Base-by-base conservation (phyloP, 2,329 filamentous ascomycete genomes). In the Verticillium alfalfae region DNA sequence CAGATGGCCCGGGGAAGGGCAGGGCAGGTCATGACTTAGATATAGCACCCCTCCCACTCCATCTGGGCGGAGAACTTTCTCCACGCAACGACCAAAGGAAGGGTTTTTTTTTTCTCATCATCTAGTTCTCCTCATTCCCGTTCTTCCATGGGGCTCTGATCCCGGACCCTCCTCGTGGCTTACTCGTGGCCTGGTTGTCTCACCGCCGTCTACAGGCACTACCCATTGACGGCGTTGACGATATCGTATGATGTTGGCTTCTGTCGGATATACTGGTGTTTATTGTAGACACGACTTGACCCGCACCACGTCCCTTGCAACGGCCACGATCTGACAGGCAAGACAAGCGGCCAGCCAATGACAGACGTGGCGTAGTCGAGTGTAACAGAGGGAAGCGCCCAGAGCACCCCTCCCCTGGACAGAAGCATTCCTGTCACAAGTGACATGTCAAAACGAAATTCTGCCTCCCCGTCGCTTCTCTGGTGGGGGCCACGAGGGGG, bases 181-280 rank as follows among this genome's bases (percentile, higher is more conserved):
- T 52, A 8, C 45, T 22, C 45, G 45, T 52, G 57, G 57, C 57
- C 57, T 41, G 57, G 38, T 31, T 49, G 45, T 52, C 45, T 52
- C 57, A 58, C 57, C 57, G 57, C 45, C 45, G 45, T 4, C 45
- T 52, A 52, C n/a, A 22, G 45, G 45, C 18, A 52, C 45, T 52
- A 52, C 45, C 45, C n/a, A 13, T 10, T 52, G 45, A 26, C 45
- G 45, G 45, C 45, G 45, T 52, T 18, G 45, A 52, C n/a, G 9
- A 34, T n/a, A 58, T 58, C 57, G 57, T 58, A 58, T 58, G 57
- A 58, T 58, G 45, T 52, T 52, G 45, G 45, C n/a, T 52, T 31
- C n/a, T 26, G n/a, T n/a, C 45, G 45, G n/a, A 31, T 22, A 52
- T 52, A 52, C 9, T 52, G 45, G 18, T 22, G n/a, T 52, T 52